Conservation (phyloP, 2,329 filamentous ascomycete species). For the Fusarium dlaminii region DNA sequence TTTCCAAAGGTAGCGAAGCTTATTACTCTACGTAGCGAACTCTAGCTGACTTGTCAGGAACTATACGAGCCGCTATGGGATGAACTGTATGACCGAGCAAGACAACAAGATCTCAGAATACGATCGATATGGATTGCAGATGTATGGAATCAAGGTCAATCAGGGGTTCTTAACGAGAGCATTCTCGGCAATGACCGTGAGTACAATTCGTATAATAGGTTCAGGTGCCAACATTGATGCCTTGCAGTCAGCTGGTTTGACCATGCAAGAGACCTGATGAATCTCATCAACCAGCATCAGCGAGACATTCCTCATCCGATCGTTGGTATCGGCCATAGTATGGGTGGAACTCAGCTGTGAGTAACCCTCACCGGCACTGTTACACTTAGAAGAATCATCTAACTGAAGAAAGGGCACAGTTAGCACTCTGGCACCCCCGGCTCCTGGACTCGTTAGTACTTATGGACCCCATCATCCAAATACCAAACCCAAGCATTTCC, state of each 20-base stretch:
- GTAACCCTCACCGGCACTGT: accelerated
- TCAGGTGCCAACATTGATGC: no score
- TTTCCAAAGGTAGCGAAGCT: not conserved
- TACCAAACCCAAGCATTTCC: not conserved
- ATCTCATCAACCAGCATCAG: slow-evolving; percentile 1
- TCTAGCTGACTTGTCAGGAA: not conserved
- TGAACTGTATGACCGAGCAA: not conserved
- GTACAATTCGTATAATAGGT: no score
- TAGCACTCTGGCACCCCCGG: not conserved
- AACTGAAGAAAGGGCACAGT: not conserved
- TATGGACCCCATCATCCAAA: not conserved
- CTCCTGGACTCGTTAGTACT: not conserved
- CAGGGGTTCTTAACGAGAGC: not conserved
- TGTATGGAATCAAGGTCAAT: not conserved
- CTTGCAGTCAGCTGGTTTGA: slow-evolving; percentile 1
- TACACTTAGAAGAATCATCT: accelerated
- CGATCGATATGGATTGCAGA: not conserved
- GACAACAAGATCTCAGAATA: not conserved
- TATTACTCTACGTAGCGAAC: accelerated
- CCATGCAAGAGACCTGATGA: not conserved
- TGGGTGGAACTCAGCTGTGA: not conserved
- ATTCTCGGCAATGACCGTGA: not conserved
- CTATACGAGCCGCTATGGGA: not conserved
- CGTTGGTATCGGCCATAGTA: not conserved
- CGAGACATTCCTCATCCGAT: not conserved